Evolutionary conservation across 805 yeast genomes (phyloP).

Genomic region (Candida krabiensis): DNA sequence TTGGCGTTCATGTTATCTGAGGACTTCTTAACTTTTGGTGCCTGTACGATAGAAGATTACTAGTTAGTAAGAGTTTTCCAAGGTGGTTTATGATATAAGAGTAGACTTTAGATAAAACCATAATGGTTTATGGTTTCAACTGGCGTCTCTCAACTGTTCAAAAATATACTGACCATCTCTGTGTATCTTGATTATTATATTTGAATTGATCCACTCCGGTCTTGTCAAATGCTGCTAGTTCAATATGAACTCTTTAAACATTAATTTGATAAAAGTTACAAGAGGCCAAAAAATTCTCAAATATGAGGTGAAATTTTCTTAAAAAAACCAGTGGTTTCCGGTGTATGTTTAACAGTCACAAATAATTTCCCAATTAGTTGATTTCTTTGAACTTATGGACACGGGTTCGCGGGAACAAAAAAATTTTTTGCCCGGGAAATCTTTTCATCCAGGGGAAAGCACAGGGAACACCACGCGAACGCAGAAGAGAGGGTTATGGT

Average conservation of each 20-base stretch:
- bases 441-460: too few relatives aligned
- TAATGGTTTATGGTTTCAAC: neutral
- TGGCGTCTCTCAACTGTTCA: conserved; percentile 1
- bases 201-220: conserved; percentile 84
- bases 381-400: too few relatives aligned
- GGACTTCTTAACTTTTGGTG: conserved; percentile 90
- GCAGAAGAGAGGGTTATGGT: neutral
- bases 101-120: too few relatives aligned
- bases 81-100: too few relatives aligned
- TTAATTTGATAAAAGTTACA: too few relatives aligned
- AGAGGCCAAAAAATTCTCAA: too few relatives aligned
- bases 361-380: neutral
- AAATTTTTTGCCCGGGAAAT: neutral
- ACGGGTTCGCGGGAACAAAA: too few relatives aligned
- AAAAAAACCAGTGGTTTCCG: too few relatives aligned
- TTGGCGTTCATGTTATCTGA: conserved; percentile 96
- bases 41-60: conserved; percentile 46
- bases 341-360: neutral
- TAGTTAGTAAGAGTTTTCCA: conserved; percentile 39
- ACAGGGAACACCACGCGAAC: too few relatives aligned
- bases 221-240: conserved; percentile 35
- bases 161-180: conserved; percentile 92
- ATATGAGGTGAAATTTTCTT: too few relatives aligned
- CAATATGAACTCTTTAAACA: too few relatives aligned
- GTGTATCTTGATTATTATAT: conserved; percentile 51